Percentiles rank a stretch among this genome's conserved stretches.
phyloP scores from a whole-genome alignment of 306 rosid species.

The Cucumis hystrix region DNA sequence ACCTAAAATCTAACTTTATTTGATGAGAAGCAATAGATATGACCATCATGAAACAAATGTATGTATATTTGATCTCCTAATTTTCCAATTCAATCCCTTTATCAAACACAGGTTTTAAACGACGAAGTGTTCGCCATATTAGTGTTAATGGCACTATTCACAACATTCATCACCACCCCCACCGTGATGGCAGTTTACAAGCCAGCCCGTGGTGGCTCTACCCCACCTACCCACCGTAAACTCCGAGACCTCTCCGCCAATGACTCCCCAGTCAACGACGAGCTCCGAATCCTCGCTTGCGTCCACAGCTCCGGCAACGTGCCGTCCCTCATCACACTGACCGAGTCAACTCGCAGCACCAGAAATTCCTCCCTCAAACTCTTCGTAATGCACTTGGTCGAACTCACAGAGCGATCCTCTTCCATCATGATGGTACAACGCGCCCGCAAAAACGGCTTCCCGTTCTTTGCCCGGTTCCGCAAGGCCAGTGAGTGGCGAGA shows the following conservation, averaged over 20 bases:
- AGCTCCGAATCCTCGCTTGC: conserved; percentile 58
- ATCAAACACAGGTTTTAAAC: conserved; percentile 35
- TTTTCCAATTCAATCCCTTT: too few species aligned
- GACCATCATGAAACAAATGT: too few species aligned
- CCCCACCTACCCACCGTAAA: conserved; percentile 23
- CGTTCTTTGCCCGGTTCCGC: conserved; percentile 37
- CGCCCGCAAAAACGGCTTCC: conserved; percentile 52
- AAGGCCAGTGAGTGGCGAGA: conserved; percentile 29
- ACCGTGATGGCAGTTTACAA: conserved; percentile 58
- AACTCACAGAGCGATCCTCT: conserved; percentile 67
- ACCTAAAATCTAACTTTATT: too few species aligned
- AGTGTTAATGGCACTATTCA: conserved; percentile 79
- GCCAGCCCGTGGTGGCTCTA: conserved; percentile 31
- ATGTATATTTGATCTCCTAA: too few species aligned
- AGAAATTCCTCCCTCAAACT: conserved; percentile 32
- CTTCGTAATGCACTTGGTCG: conserved; percentile 66
- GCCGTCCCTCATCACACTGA: conserved; percentile 34
- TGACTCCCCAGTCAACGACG: neutral
- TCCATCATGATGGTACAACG: conserved; percentile 62
- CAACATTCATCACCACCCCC: conserved; percentile 84
- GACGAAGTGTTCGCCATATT: conserved; percentile 75
- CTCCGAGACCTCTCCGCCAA: conserved; percentile 27
- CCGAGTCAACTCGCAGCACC: conserved; percentile 46
- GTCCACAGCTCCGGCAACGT: conserved; percentile 52
- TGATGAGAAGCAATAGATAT: too few species aligned